Evolutionary conservation across 2,329 filamentous ascomycete genomes (phyloP), one percentile per base, ranked within the genome.

Genomic region (Xylaria digitata): DNA sequence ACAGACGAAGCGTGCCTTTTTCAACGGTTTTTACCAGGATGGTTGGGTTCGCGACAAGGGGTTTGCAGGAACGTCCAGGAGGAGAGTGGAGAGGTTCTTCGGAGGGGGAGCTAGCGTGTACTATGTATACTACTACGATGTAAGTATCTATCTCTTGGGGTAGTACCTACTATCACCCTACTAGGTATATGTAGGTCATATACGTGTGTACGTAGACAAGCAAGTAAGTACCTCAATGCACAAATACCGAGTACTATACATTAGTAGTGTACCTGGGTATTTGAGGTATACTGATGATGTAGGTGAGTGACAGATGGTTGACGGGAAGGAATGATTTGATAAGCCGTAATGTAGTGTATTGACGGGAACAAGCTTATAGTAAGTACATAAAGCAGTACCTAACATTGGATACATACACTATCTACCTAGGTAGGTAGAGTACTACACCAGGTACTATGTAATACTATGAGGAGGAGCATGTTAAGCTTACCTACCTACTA

Each of bases 21-120:
- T 65, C 70, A 71, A 71, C 70, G 70, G 70, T 64, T 70, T 63
- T 67, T 58, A 69, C 70, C 53, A 65, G 70, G 70, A 67, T 70
- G 59, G 57, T 50, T 52, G 62, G 26, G 61, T 67, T 60, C 30
- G 65, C 46, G 40, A 65, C 65, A 54, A 70, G 67, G 68, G 64
- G 63, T 56, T 59, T 68, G 66, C 66, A 68, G 66, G 59, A 68
- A 64, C 66, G 34, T 61, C 66, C 65, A 65, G 66, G 68, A 59
- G 60, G 67, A 46, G 40, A 63, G 69, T 66, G 67, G 65, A 66
- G 67, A 70, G 67, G 59, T 68, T 67, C 70, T 63, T 66, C n/a
- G 59, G 49, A 9, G 15, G 8, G 26, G 7, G 42, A 34, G 19
- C 52, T 40, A 54, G 32, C 4, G 50, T 54, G 23, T 15, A 40